phyloP scores from a whole-genome alignment of 805 yeast genomes.

The Zygotorulaspora florentina region DNA sequence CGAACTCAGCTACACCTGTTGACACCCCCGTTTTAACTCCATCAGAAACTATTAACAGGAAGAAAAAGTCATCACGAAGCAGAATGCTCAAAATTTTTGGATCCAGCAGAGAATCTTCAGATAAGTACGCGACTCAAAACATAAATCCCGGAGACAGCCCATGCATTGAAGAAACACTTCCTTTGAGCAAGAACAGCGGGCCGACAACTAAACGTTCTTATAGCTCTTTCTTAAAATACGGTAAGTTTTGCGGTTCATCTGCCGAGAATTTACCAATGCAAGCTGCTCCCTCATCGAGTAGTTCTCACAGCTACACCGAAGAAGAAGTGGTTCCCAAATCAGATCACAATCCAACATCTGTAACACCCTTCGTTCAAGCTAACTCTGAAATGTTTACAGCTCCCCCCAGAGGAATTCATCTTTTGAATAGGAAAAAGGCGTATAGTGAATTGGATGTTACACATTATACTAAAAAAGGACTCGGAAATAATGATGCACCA shows the following conservation, averaged over 20 bases:
- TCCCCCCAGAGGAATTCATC: not conserved
- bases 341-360: conserved; percentile 15
- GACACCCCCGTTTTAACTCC: conserved; percentile 7
- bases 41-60: conserved; percentile 9
- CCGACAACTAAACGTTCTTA: conserved; percentile 20
- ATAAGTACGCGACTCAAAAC: not conserved
- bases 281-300: conserved; percentile 2
- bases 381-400: conserved; percentile 5
- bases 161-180: not conserved
- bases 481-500: not conserved
- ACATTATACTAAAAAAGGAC: not conserved
- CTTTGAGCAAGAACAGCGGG: not conserved
- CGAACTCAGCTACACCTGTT: not conserved
- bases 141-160: not conserved
- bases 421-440: not conserved
- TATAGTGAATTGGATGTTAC: not conserved
- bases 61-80: conserved; percentile 29
- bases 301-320: not conserved
- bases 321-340: conserved; percentile 29
- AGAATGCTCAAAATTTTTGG: conserved; percentile 33
- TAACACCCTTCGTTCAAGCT: conserved; percentile 11
- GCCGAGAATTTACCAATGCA: conserved; percentile 2
- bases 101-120: conserved; percentile 15
- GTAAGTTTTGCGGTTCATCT: conserved; percentile 11
- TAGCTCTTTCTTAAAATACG: conserved; percentile 23